phyloP scores from a whole-genome alignment of 257 asterid genomes.

The Solanum pinnatisectum region DNA sequence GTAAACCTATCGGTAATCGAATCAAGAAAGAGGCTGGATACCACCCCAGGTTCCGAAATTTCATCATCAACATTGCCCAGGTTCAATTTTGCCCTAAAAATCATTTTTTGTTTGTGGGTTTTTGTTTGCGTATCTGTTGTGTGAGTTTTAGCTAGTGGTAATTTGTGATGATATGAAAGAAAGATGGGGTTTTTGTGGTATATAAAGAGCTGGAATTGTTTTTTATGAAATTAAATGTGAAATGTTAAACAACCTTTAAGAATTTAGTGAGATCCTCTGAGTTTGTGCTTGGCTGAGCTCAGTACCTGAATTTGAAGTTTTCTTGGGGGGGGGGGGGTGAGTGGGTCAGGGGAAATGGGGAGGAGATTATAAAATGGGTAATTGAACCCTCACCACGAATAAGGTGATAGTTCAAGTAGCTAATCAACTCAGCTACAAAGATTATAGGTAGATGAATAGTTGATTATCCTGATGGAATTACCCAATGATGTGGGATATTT shows the following conservation, averaged over 20 bases:
- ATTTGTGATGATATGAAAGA: background rate
- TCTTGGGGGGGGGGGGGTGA: background rate
- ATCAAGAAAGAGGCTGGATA: conserved; percentile 66
- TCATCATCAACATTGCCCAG: conserved; percentile 81
- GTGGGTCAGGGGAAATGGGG: background rate
- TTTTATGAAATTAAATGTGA: background rate
- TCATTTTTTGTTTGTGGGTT: background rate
- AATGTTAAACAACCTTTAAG: background rate
- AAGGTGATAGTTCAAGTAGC: background rate
- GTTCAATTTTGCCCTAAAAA: conserved; percentile 6
- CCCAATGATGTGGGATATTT: background rate
- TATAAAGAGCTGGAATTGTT: background rate
- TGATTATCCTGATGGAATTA: background rate
- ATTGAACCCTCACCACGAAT: background rate
- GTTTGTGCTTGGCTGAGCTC: background rate
- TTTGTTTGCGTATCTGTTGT: background rate
- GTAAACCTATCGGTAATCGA: conserved; percentile 78
- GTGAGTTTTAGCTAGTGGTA: background rate
- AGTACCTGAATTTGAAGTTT: background rate
- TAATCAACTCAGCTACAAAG: background rate
- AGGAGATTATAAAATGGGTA: background rate
- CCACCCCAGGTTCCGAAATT: conserved; percentile 57
- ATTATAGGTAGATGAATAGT: background rate
- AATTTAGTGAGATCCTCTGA: background rate
- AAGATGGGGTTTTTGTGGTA: background rate